A percentile compares a stretch with the other conserved stretches of the same genome.
Conservation (phyloP, 2,329 filamentous ascomycete genomes). For the Lomentospora prolificans region DNA sequence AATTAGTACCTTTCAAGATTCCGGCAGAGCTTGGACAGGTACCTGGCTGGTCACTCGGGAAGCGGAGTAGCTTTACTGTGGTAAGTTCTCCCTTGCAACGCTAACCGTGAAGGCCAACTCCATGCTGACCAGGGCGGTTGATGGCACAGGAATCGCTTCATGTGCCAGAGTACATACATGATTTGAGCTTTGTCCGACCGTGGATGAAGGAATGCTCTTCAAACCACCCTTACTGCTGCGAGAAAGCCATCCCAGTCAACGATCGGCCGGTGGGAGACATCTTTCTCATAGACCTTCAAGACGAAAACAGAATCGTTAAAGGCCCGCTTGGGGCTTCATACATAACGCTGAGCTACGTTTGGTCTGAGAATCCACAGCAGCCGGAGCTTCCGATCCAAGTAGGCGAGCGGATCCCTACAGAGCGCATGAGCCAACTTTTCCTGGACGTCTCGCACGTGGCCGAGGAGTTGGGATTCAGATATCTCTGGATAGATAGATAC, state of each 20-base stretch:
- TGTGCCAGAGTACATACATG: not conserved
- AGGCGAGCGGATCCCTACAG: constrained; percentile 14
- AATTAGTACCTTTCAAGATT: not conserved
- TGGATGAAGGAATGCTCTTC: not conserved
- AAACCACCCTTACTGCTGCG: not conserved
- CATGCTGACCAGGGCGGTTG: not conserved
- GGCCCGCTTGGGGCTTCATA: constrained; percentile 14
- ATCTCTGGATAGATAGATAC: constrained; percentile 28
- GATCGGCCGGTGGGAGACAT: not conserved
- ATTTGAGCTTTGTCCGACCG: not conserved
- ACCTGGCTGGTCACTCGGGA: too few relatives aligned
- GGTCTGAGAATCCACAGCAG: constrained; percentile 10
- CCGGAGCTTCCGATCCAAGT: not conserved
- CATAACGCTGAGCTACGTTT: constrained; percentile 26
- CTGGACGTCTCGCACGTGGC: constrained; percentile 24
- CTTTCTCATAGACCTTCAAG: constrained; percentile 1
- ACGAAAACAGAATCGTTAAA: constrained; percentile 1
- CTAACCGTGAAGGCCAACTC: too few relatives aligned
- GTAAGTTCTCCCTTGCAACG: too few relatives aligned
- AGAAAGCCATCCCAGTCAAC: constrained; percentile 1
- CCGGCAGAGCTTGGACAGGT: too few relatives aligned
- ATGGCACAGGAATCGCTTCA: not conserved
- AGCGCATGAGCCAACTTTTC: constrained; percentile 19
- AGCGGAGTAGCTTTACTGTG: too few relatives aligned
- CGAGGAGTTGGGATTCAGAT: constrained; percentile 22